These are phyloP conservation scores for Penstemon eatonii DNA, from an alignment of 257 asterid genomes.

Conservation along the genomic window DNA sequence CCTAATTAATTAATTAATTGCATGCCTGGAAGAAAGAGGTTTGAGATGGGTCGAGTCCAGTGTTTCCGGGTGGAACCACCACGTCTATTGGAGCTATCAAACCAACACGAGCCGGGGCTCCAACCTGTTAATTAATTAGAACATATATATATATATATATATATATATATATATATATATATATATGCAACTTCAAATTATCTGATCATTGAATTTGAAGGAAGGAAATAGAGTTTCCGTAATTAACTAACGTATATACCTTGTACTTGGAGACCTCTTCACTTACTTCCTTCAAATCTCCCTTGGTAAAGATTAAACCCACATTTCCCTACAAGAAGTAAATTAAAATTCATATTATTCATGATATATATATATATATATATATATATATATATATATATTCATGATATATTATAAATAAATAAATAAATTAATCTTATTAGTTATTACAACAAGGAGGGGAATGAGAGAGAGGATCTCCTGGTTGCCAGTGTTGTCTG, in stretches of 20 bases:
- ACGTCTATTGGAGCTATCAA: constrained; percentile 91
- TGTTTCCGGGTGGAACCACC: constrained; percentile 93
- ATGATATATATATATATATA: no score
- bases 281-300: constrained; percentile 95
- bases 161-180: no score
- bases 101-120: constrained; percentile 99
- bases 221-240: neutral
- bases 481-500: constrained; percentile 73
- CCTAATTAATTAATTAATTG: no score
- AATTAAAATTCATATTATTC: no score
- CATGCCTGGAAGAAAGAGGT: constrained; percentile 94
- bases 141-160: no score
- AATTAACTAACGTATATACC: constrained; percentile 38
- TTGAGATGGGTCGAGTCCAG: constrained; percentile 94
- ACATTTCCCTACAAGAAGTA: constrained; percentile 69
- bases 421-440: neutral
- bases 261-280: constrained; percentile 93
- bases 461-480: constrained; percentile 75
- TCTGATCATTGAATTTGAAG: neutral
- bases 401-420: no score
- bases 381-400: no score
- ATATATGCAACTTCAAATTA: no score
- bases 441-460: constrained; percentile 78
- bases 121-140: constrained; percentile 53
- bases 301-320: constrained; percentile 93